Conservation (phyloP, 768 basidiomycete species). For the Tricholoma bakamatsutake region DNA sequence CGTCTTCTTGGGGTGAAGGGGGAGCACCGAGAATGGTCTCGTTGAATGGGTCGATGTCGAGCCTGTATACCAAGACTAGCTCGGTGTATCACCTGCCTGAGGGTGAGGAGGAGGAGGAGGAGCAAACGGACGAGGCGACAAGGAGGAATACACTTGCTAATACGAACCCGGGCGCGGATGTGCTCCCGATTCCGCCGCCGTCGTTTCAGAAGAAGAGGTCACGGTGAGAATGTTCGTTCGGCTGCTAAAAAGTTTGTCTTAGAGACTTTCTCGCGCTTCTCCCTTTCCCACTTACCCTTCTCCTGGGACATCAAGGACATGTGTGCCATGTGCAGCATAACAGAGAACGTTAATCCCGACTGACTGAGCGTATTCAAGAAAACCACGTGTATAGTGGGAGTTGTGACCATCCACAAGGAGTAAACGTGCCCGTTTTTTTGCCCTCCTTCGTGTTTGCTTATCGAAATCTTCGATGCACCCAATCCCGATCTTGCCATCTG, state of each 20-base stretch:
- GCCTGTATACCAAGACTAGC: background rate
- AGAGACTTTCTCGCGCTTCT: too few relatives aligned
- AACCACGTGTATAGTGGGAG: conserved; percentile 24
- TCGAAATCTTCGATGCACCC: conserved; percentile 25
- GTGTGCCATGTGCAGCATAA: too few relatives aligned
- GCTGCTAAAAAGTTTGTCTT: too few relatives aligned
- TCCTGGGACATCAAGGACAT: too few relatives aligned
- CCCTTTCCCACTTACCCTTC: too few relatives aligned
- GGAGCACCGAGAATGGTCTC: background rate
- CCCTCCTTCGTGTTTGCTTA: background rate
- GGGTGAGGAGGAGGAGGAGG: background rate
- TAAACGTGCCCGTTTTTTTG: conserved; percentile 17
- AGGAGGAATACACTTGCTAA: conserved; percentile 1
- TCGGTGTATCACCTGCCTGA: background rate
- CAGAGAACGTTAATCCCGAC: too few relatives aligned
- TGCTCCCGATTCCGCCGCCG: background rate
- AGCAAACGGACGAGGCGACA: background rate
- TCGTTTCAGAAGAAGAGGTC: background rate
- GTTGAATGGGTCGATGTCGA: background rate
- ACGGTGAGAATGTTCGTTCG: too few relatives aligned
- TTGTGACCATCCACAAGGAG: conserved; percentile 35
- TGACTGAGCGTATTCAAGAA: conserved; percentile 20
- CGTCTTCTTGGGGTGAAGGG: background rate
- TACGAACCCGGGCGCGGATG: background rate
- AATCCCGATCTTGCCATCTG: conserved; percentile 1